Conservation (phyloP, 2,329 filamentous ascomycete species). For the Fusarium sp. region DNA sequence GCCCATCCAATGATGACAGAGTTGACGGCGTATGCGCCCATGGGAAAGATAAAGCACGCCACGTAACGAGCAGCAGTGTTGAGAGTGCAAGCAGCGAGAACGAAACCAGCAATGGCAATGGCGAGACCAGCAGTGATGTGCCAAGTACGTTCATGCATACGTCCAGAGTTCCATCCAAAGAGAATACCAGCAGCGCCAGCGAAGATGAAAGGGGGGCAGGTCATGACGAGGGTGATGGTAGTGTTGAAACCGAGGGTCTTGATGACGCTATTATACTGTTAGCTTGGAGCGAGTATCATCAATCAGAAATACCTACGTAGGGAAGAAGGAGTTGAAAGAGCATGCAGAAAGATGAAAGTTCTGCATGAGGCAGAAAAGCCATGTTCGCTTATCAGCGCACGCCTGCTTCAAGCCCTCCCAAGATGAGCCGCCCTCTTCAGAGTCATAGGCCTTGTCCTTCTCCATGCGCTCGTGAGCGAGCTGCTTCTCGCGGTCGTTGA, state of each 20-base stretch:
- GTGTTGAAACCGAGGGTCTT: conserved; percentile 60
- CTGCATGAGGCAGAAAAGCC: conserved; percentile 66
- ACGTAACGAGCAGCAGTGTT: conserved; percentile 55
- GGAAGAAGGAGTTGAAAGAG: conserved; percentile 59
- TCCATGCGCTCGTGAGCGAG: conserved; percentile 61
- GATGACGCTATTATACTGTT: conserved; percentile 51
- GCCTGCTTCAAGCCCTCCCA: conserved; percentile 62
- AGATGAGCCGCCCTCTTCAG: conserved; percentile 51
- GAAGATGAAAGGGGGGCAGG: conserved; percentile 63
- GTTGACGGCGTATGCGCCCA: conserved; percentile 59
- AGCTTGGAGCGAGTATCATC: background rate
- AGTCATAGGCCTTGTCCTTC: conserved; percentile 62
- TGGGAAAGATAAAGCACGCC: conserved; percentile 56
- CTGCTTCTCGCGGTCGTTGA: conserved; percentile 60
- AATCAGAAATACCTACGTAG: conserved; percentile 42
- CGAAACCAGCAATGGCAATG: conserved; percentile 56
- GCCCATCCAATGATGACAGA: conserved; percentile 61
- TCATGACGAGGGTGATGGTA: conserved; percentile 63
- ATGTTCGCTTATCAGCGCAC: conserved; percentile 60
- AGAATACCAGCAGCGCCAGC: conserved; percentile 59
- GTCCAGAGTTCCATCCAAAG: conserved; percentile 62
- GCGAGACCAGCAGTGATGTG: conserved; percentile 59
- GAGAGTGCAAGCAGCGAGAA: conserved; percentile 52
- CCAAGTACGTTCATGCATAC: conserved; percentile 60
- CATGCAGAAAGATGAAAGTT: conserved; percentile 65